phyloP scores from a whole-genome alignment of 768 basidiomycete species.

The Kondoa subrosea region DNA sequence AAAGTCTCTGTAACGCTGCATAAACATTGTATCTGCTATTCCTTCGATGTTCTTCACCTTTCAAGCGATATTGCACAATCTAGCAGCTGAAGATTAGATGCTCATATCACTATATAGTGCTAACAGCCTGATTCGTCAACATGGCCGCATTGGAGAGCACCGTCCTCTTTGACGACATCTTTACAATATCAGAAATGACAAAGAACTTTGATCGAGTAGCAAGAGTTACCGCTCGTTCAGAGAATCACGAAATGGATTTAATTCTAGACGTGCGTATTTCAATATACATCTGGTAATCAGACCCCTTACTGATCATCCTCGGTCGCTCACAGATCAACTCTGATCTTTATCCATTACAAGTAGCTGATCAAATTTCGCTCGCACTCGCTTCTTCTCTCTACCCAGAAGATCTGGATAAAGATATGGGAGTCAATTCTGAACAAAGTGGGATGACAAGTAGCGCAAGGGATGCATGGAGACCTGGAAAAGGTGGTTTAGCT shows the following conservation, averaged over 20 bases:
- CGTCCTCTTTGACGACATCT: slow-evolving; percentile 85
- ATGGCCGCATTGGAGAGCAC: background rate
- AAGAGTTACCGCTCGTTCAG: slow-evolving; percentile 69
- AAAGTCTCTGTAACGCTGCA: too few relatives aligned
- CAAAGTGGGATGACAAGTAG: slow-evolving; percentile 38
- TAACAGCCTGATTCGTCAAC: too few relatives aligned
- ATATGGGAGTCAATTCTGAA: slow-evolving; percentile 39
- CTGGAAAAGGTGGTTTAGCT: slow-evolving; percentile 62
- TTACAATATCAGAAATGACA: slow-evolving; percentile 66
- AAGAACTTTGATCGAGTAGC: slow-evolving; percentile 98
- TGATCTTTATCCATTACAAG: slow-evolving; percentile 63
- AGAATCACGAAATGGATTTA: slow-evolving; percentile 80
- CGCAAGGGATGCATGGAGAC: slow-evolving; percentile 44
- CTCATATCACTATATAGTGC: too few relatives aligned
- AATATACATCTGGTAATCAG: too few relatives aligned
- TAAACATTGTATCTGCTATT: too few relatives aligned
- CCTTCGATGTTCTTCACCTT: too few relatives aligned
- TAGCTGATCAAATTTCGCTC: slow-evolving; percentile 58
- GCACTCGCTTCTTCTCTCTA: slow-evolving; percentile 68
- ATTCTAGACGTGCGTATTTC: slow-evolving; percentile 85
- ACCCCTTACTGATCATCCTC: too few relatives aligned
- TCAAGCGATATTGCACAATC: too few relatives aligned
- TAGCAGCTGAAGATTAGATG: too few relatives aligned
- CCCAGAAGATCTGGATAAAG: slow-evolving; percentile 36
- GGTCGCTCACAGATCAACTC: slow-evolving; percentile 49